Evolutionary conservation across 257 asterid genomes (phyloP), one percentile per base, ranked within the genome.

Genomic region (Nicotiana attenuata): DNA sequence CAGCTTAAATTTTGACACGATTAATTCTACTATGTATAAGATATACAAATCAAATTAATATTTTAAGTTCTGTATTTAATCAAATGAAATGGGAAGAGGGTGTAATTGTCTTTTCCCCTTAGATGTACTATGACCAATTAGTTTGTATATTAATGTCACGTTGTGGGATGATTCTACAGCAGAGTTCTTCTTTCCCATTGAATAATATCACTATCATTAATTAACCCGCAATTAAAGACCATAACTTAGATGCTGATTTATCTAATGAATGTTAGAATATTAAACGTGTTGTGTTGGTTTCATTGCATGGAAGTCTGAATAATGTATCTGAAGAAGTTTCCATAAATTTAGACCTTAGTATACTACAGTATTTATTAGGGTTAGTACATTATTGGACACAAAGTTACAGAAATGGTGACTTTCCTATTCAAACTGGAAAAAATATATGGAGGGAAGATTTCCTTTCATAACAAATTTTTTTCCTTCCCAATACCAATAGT

Each of bases 361-460:
- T 47, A 50, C 80, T 50, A 24, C 17, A 0, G 80, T 59, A 75
- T 75, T 75, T 75, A 59, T 50, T 20, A 61, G 66, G 76, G 78
- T 81, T 64, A 84, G 85, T 64, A 82, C 85, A 82, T 65, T 73
- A 76, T 53, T 82, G 88, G 86, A 69, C 69, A 80, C 35, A 56
- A 28, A 67, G 10, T 61, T 71, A 80, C 55, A 35, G n/a, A 81
- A 50, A 82, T 75, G 76, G 81, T 82, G 50, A 52, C 77, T 85
- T 81, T 33, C 63, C 78, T 71, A 63, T 65, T 79, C 81, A 47
- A 83, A 52, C 83, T 57, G 73, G 85, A 84, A 90, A 84, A 75
- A 29, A 14, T 66, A 77, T 45, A 73, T 67, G 88, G 83, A 67
- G 24, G 50, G 81, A 80, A 65, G 60, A 61, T 87, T 81, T 68